phyloP scores from a whole-genome alignment of 2,329 filamentous ascomycete genomes.

The Claviceps purpurea region DNA sequence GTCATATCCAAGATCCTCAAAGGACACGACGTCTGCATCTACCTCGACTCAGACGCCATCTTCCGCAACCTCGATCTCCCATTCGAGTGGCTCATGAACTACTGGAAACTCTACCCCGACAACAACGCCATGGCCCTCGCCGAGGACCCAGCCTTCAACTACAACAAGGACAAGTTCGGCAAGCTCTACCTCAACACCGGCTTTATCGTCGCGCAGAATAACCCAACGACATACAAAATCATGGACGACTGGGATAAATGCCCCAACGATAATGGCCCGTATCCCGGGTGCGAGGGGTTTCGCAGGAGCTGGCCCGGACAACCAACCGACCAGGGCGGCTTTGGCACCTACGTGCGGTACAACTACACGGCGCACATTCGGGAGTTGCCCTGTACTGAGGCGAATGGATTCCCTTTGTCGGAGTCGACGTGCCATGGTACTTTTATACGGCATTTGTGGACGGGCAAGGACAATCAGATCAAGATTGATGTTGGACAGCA shows the following conservation, averaged over 20 bases:
- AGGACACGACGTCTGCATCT: constrained; percentile 29
- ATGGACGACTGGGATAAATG: constrained; percentile 34
- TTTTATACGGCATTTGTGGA: constrained; percentile 32
- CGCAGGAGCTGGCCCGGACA: constrained; percentile 21
- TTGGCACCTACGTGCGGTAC: constrained; percentile 30
- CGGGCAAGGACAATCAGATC: constrained; percentile 25
- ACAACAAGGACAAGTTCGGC: constrained; percentile 26
- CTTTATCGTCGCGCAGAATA: constrained; percentile 40
- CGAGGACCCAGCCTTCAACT: constrained; percentile 22
- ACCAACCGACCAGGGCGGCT: constrained; percentile 30
- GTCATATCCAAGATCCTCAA: constrained; percentile 29
- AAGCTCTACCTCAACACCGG: constrained; percentile 36
- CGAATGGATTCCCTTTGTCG: constrained; percentile 29
- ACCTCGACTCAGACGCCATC: constrained; percentile 31
- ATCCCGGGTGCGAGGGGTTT: constrained; percentile 25
- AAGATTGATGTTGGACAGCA: constrained; percentile 25
- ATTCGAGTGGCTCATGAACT: constrained; percentile 34
- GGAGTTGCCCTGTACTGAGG: constrained; percentile 27
- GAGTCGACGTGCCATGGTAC: constrained; percentile 24
- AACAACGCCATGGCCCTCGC: constrained; percentile 29
- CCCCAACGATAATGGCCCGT: constrained; percentile 24
- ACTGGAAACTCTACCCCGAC: constrained; percentile 27
- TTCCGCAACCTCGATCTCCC: constrained; percentile 30
- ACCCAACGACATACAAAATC: constrained; percentile 31
- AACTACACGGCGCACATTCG: constrained; percentile 26